These are phyloP conservation scores for Mycena belliarum DNA, from an alignment of 768 basidiomycete genomes.

Conservation along the genomic window DNA sequence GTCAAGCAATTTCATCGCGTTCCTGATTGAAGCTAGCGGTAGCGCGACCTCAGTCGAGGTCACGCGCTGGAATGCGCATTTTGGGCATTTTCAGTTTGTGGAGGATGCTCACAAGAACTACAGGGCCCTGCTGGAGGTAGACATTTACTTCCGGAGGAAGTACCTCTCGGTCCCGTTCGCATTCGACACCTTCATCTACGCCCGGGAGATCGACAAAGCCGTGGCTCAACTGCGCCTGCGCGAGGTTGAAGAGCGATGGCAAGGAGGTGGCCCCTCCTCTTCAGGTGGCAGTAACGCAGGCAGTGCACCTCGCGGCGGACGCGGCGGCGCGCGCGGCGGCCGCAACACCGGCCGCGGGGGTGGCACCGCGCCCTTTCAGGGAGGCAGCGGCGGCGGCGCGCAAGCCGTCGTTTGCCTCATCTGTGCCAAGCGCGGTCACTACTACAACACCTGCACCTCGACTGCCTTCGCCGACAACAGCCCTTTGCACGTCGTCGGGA, in stretches of 20 bases:
- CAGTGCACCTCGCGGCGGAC: neutral
- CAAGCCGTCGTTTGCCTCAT: constrained; percentile 14
- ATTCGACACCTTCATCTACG: neutral
- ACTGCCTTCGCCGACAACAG: neutral
- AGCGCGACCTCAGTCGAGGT: no score
- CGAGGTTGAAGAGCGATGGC: neutral
- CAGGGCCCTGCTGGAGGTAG: neutral
- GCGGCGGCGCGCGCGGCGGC: no score
- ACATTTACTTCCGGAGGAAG: neutral
- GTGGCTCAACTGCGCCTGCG: neutral
- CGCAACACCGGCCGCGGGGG: neutral
- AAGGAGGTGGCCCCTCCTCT: no score
- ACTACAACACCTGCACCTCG: neutral
- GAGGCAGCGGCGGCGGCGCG: constrained; percentile 6
- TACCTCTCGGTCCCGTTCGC: neutral
- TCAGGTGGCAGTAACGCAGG: neutral
- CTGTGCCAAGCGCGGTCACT: constrained; percentile 12
- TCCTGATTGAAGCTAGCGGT: neutral
- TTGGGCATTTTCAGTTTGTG: neutral
- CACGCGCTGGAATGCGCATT: neutral
- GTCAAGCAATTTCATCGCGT: neutral
- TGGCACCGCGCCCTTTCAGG: constrained; percentile 7
- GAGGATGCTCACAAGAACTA: neutral
- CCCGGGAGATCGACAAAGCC: neutral
- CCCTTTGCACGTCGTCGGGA: neutral